A percentile compares a stretch with the other conserved stretches of the same genome.
These are phyloP conservation scores for Sordariomycetes sp. DNA, from an alignment of 2,329 filamentous ascomycete genomes.

Conservation along the genomic window DNA sequence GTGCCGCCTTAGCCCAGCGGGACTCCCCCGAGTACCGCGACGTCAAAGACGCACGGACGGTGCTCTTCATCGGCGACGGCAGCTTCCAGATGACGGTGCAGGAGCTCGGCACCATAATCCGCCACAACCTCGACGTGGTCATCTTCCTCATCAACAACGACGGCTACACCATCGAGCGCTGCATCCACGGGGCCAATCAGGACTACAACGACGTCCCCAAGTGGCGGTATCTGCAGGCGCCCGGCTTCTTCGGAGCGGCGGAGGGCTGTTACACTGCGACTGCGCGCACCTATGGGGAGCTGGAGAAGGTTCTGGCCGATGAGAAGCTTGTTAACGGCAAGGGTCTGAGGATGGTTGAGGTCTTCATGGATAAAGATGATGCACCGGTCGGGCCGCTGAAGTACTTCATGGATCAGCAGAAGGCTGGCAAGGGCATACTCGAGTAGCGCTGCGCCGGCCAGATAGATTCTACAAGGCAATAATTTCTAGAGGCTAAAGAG, in stretches of 20 bases:
- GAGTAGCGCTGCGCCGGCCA: too few relatives aligned
- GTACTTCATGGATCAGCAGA: background rate
- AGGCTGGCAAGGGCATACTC: too few relatives aligned
- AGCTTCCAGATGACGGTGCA: slow-evolving; percentile 59
- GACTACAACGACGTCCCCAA: slow-evolving; percentile 45
- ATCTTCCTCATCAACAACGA: slow-evolving; percentile 49
- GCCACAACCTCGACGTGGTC: slow-evolving; percentile 35
- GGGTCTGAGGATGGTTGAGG: slow-evolving; percentile 22
- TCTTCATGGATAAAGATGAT: slow-evolving; percentile 21
- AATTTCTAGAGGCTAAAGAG: too few relatives aligned
- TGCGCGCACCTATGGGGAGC: slow-evolving; percentile 30
- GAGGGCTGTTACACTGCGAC: slow-evolving; percentile 26
- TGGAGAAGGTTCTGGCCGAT: slow-evolving; percentile 23
- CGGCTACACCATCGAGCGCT: slow-evolving; percentile 50
- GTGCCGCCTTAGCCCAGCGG: slow-evolving; percentile 42
- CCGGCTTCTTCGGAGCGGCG: slow-evolving; percentile 36
- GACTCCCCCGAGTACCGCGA: slow-evolving; percentile 21
- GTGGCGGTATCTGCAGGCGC: slow-evolving; percentile 41
- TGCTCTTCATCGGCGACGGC: slow-evolving; percentile 54
- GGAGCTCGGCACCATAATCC: slow-evolving; percentile 55
- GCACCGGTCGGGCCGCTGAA: slow-evolving; percentile 2
- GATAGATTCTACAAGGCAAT: too few relatives aligned
- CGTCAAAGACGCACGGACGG: slow-evolving; percentile 24
- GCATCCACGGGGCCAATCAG: slow-evolving; percentile 43
- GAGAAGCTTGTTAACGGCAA: slow-evolving; percentile 9